Base-by-base conservation (phyloP, 345 rosid genomes). In the Kernera saxatilis region DNA sequence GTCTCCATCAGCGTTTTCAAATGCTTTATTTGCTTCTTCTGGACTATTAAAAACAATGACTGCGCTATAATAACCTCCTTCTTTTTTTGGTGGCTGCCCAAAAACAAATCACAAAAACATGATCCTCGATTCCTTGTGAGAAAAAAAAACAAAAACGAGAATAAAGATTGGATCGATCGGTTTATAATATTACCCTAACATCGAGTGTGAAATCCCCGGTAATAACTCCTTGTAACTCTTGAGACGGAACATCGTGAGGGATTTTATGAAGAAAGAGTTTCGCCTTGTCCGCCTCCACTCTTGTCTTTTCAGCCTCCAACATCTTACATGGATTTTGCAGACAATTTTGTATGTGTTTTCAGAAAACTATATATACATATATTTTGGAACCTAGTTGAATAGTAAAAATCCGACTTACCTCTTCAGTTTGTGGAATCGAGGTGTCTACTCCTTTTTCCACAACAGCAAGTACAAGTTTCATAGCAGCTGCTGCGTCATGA, bases 401-500 rank as follows among this genome's bases (percentile, higher is more conserved):
- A 14, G 32, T 26, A 46, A 53, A 23, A 54, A 15, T 21, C 29
- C 0, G 53, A 58, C 90, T 79, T 78, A 90, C 97, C 60, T 77
- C 81, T 43, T 73, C 65, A 76, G 83, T 45, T 70, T 57, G 57
- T 9, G 71, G 74, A 48, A 85, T 57, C 6, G 62, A 54, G 64
- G 61, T 69, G 66, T 81, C 85, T 8, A 78, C 74, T 65, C 91
- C 91, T 44, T 39, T 73, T 69, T 91, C 87, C 14, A 87, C 74
- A 71, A 62, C 72, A 35, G 97, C 96, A 78, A 89, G 92, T 27
- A 85, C 89, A 53, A 93, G 81, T 67, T 84, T 91, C 98, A 93
- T 89, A 39, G 96, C 94, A 73, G 96, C 97, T 49, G 72, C 37
- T 44, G 96, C 97, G 71, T 93, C 98, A 48, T 91, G 94, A 33